Evolutionary conservation across 1,284 basidiomycete species (phyloP).

Genomic region (Taiwanofungus camphoratus): DNA sequence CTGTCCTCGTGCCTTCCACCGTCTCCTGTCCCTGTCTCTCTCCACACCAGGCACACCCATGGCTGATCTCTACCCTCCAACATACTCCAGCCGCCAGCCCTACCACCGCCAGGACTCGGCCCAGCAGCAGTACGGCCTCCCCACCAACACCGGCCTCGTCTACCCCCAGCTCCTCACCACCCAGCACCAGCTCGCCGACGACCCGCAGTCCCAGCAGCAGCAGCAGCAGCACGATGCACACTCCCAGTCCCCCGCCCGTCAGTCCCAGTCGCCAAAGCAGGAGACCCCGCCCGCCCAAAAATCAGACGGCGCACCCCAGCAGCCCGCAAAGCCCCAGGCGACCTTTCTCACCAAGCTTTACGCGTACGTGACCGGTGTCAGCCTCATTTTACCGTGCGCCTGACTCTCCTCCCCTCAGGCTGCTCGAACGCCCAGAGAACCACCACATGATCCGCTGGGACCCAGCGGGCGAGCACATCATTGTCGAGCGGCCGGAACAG

Average conservation of each 20-base stretch:
- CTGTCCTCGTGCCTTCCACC: conserved; percentile 3
- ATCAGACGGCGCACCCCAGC: conserved; percentile 37
- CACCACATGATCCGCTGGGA: conserved; percentile 94
- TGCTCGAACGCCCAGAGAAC: conserved; percentile 80
- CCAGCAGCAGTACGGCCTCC: conserved; percentile 27
- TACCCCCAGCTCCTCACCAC: conserved; percentile 45
- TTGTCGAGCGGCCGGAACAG: conserved; percentile 86
- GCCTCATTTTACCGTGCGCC: conserved; percentile 8
- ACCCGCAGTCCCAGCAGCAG: conserved; percentile 37
- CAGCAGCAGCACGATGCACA: conserved; percentile 21
- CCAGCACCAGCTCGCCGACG: conserved; percentile 46
- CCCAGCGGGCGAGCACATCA: conserved; percentile 83
- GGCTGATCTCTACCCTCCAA: conserved; percentile 69
- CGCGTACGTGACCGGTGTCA: conserved; percentile 52
- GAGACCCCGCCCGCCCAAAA: conserved; percentile 38
- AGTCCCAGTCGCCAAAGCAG: conserved; percentile 29
- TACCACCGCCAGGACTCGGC: conserved; percentile 25
- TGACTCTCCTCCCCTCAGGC: conserved; percentile 31
- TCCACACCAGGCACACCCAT: conserved; percentile 37
- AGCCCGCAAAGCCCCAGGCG: conserved; percentile 72
- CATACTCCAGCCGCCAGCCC: conserved; percentile 39
- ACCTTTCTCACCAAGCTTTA: conserved; percentile 92
- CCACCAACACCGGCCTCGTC: conserved; percentile 27
- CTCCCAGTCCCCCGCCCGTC: conserved; percentile 26
- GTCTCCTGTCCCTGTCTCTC: conserved; percentile 31